phyloP scores from a whole-genome alignment of 2,329 filamentous ascomycete species.

The Ceratocystis ficicola region DNA sequence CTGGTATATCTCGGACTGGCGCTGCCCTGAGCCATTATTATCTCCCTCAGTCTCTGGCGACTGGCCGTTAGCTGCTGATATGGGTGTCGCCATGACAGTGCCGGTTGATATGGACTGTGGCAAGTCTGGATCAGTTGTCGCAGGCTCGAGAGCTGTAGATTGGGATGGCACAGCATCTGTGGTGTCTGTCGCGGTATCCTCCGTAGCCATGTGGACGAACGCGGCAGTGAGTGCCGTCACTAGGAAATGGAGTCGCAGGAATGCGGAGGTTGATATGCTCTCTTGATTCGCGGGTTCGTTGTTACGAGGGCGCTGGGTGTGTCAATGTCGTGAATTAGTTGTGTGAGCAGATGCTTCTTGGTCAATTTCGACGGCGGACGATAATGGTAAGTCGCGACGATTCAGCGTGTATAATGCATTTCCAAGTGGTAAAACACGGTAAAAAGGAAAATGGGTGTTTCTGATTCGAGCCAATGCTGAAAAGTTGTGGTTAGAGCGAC shows the following conservation, averaged over 20 bases:
- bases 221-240: not conserved
- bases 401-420: not conserved
- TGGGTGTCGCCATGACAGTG: not conserved
- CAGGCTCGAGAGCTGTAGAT: not conserved
- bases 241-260: too few relatives aligned
- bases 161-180: not conserved
- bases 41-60: not conserved
- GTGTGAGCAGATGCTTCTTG: not conserved
- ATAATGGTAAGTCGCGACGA: constrained; percentile 2
- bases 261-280: not conserved
- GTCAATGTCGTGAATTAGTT: not conserved
- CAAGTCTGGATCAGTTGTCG: not conserved
- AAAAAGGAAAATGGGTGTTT: too few relatives aligned
- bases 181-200: not conserved
- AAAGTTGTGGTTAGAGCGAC: not conserved
- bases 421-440: not conserved
- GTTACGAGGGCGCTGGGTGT: not conserved
- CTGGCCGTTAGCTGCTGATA: not conserved
- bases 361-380: not conserved
- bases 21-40: not conserved
- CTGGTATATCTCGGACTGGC: not conserved
- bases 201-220: not conserved
- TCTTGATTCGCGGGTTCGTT: not conserved
- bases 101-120: not conserved
- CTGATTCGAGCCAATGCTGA: not conserved